Conservation (phyloP, 2,329 filamentous ascomycete genomes). For the Venturia asperata region DNA sequence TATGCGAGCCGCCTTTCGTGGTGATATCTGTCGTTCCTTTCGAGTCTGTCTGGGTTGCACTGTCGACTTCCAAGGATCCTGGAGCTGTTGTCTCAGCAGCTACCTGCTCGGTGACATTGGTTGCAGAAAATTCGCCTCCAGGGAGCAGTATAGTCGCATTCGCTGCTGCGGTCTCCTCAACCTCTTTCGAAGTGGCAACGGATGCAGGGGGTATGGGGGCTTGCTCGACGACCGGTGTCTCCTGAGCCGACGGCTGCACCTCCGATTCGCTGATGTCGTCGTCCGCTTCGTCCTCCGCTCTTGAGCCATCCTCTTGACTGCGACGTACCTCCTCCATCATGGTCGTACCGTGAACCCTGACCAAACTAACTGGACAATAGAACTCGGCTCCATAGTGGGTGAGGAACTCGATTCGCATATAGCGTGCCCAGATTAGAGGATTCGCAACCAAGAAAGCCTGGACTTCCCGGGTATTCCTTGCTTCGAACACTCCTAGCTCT, state of each 20-base stretch:
- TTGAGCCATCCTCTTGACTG: constrained; percentile 59
- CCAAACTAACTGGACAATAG: constrained; percentile 85
- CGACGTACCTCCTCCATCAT: constrained; percentile 94
- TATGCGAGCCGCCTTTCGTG: constrained; percentile 6
- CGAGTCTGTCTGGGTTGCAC: neutral
- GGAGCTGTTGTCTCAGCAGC: neutral
- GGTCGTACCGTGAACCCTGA: constrained; percentile 86
- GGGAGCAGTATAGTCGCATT: neutral
- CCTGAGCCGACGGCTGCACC: neutral
- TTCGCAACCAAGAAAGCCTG: constrained; percentile 93
- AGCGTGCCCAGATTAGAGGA: constrained; percentile 91
- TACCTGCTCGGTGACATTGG: neutral
- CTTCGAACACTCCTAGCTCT: constrained; percentile 79
- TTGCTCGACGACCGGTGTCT: neutral
- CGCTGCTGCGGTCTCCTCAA: neutral
- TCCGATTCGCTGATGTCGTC: constrained; percentile 14
- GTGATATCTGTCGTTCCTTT: neutral
- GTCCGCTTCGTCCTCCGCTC: constrained; percentile 39
- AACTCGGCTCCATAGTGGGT: constrained; percentile 94
- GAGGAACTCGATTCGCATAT: constrained; percentile 83
- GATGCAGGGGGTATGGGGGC: neutral
- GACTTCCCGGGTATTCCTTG: constrained; percentile 84
- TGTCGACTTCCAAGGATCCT: neutral
- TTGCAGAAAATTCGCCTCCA: neutral
- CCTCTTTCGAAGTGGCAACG: neutral